Conservation (phyloP, 768 basidiomycete genomes). For the Royoungia palumana region DNA sequence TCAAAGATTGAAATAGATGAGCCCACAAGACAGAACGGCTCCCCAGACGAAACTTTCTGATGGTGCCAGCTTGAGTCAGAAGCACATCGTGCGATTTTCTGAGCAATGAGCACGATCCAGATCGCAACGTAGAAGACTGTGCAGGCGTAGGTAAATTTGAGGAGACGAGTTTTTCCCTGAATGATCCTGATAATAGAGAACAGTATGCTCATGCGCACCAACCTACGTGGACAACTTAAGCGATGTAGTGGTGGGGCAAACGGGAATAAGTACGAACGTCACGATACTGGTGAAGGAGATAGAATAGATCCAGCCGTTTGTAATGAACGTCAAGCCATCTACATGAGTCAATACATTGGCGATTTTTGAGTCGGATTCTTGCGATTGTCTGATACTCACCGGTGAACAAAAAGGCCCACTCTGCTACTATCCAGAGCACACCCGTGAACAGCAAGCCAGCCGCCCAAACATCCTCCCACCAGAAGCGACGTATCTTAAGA, state of each 20-base stretch:
- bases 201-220: slow-evolving; percentile 17
- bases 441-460: slow-evolving; percentile 7
- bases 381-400: background rate
- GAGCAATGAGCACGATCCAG: slow-evolving; percentile 6
- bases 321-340: slow-evolving; percentile 9
- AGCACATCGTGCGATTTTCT: slow-evolving; percentile 10
- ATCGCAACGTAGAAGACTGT: slow-evolving; percentile 3
- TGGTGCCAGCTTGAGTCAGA: slow-evolving; percentile 11
- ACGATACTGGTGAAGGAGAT: slow-evolving; percentile 9
- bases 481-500: slow-evolving; percentile 12
- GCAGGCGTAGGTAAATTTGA: slow-evolving; percentile 9
- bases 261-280: background rate
- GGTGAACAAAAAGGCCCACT: slow-evolving; percentile 7
- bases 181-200: slow-evolving; percentile 20
- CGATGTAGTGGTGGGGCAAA: background rate
- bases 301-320: slow-evolving; percentile 10
- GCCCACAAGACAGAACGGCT: slow-evolving; percentile 10
- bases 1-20: slow-evolving; percentile 8
- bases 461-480: slow-evolving; percentile 22
- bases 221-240: slow-evolving; percentile 5
- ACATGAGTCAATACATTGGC: background rate
- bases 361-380: background rate
- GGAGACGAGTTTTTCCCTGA: background rate
- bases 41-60: background rate
- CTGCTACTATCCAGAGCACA: slow-evolving; percentile 7